Evolutionary conservation across 163 green algal species (phyloP), one percentile per base, ranked within the genome.

Genomic region (Chloroidium sp.): DNA sequence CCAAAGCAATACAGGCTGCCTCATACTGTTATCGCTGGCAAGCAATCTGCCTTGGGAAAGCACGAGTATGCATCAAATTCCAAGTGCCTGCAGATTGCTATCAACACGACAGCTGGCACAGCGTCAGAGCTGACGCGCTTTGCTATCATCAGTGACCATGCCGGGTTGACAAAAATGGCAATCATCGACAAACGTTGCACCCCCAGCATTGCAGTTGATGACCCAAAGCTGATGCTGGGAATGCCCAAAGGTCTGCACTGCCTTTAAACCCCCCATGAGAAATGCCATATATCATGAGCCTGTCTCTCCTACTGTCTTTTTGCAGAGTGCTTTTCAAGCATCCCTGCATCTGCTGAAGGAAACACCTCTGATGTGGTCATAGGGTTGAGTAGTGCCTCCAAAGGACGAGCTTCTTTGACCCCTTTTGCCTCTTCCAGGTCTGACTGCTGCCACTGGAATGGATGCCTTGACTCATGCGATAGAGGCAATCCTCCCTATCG

Each of bases 381-480:
- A 6, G 64, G 64, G 6, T 72, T 72, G 64, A 72, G 64, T 10
- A 10, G 36, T 36, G 36, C 36, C 36, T 36, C 36, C 36, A 36
- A 36, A 36, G 36, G 36, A 36, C 36, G 36, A 36, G 36, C 36
- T 36, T 36, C 36, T 36, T 36, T 36, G 36, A 36, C 64, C 64
- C 6, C 64, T 6, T 10, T 6, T 6, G 6, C 64, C 6, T 72
- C 6, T 10, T 10, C 6, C 64, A 72, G 64, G 64, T 64, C 78
- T 89, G 75, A 89, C 85, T 10, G 85, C 85, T 10, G 85, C 85
- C 62, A 89, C 85, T 1, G 85, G 85, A 68, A 89, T 89, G 85
- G 82, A 89, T 69, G 82, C 82, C 1, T 58, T 89, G 68, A 89
- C 82, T 4, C 85, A 89, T 75, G 82, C 82, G 1, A 84, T 89